A percentile compares a stretch with the other conserved stretches of the same genome.
These are phyloP conservation scores for Fraxinus velutina DNA, from an alignment of 305 asterid species.

Conservation along the genomic window DNA sequence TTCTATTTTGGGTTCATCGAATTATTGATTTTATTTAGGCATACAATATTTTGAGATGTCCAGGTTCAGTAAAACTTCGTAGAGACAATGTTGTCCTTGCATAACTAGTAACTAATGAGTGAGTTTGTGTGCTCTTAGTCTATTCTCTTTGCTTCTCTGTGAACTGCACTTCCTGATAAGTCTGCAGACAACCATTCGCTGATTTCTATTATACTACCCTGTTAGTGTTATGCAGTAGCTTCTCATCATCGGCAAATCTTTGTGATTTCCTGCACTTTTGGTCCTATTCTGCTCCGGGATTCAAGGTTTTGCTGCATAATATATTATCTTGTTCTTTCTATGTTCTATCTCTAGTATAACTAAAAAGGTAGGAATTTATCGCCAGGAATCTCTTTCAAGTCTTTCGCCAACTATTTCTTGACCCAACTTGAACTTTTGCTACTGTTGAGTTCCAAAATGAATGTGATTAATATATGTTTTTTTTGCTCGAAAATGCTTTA, in stretches of 20 bases:
- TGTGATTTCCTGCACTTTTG: neutral
- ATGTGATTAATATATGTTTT: neutral
- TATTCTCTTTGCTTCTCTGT: neutral
- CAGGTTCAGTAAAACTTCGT: neutral
- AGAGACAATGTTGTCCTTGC: neutral
- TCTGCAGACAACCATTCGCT: neutral
- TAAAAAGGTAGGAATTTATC: neutral
- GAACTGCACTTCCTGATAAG: neutral
- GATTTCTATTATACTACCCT: neutral
- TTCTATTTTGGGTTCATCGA: neutral
- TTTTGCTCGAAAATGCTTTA: conserved; percentile 8
- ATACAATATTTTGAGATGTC: neutral
- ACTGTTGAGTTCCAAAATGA: neutral
- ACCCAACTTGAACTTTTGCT: neutral
- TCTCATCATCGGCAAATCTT: neutral
- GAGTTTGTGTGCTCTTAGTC: neutral
- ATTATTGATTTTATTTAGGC: neutral
- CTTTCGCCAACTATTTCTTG: neutral
- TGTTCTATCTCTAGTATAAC: neutral
- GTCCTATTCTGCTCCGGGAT: neutral
- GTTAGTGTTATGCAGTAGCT: neutral
- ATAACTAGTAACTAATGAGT: neutral
- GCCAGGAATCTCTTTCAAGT: neutral
- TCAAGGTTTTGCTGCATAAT: neutral
- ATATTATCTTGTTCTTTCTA: neutral